Conservation (phyloP, 345 rosid species). For the Pistacia integerrima region DNA sequence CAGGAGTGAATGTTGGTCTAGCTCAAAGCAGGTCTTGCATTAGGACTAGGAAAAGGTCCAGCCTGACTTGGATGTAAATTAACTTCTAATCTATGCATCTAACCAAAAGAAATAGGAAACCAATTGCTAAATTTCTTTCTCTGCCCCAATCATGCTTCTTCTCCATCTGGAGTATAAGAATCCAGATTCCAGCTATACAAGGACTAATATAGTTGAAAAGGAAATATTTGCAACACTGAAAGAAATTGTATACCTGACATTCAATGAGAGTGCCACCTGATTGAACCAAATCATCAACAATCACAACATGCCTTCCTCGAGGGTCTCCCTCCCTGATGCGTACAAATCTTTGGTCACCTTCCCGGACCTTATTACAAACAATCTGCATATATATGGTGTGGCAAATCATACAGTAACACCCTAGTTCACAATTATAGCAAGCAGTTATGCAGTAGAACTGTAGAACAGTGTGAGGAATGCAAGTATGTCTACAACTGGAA, state of each 20-base stretch:
- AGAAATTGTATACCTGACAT: conserved; percentile 72
- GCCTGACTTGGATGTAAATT: not conserved
- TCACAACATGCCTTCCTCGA: conserved; percentile 84
- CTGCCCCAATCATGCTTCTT: not conserved
- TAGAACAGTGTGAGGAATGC: not conserved
- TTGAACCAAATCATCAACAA: conserved; percentile 96
- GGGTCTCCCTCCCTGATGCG: conserved; percentile 94
- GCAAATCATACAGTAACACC: conserved; percentile 11
- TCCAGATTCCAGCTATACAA: not conserved
- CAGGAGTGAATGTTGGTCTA: not conserved
- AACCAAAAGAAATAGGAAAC: not conserved
- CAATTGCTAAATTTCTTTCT: not conserved
- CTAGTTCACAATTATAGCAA: not conserved
- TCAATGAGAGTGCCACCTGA: conserved; percentile 95
- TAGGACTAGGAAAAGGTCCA: not conserved
- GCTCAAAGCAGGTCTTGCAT: not conserved
- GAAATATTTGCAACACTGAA: not conserved
- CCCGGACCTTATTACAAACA: conserved; percentile 93
- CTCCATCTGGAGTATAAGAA: not conserved
- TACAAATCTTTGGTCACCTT: conserved; percentile 81
- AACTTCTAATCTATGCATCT: not conserved
- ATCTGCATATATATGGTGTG: conserved; percentile 46
- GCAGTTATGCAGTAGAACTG: not conserved
- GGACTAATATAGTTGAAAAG: conserved; percentile 11
- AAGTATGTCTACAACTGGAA: not conserved